A percentile compares a stretch with the other conserved stretches of the same genome.
phyloP scores from a whole-genome alignment of 2,329 filamentous ascomycete species.

The Botrytis elliptica region DNA sequence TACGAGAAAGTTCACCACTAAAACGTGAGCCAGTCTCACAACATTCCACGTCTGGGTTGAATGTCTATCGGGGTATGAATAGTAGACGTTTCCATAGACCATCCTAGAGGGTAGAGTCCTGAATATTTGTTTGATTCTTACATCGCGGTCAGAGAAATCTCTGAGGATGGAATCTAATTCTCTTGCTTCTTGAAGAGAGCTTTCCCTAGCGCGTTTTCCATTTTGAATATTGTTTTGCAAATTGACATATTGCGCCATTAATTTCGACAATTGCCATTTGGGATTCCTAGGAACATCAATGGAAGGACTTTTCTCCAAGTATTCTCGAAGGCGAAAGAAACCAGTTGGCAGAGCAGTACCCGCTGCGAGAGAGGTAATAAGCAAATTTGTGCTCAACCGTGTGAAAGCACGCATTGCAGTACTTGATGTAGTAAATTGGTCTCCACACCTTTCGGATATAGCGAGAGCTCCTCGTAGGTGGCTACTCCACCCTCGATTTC shows the following conservation, averaged over 20 bases:
- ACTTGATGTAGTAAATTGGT: background rate
- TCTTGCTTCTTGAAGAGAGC: background rate
- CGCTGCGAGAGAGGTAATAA: conserved; percentile 22
- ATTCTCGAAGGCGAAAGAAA: conserved; percentile 15
- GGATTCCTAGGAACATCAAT: conserved; percentile 3
- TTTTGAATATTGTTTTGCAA: conserved; percentile 15
- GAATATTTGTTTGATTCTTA: conserved; percentile 13
- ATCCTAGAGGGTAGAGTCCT: conserved; percentile 6
- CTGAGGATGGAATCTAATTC: conserved; percentile 20
- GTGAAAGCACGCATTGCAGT: background rate
- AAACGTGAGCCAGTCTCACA: conserved; percentile 19
- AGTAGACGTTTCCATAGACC: conserved; percentile 15
- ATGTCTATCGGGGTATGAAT: conserved; percentile 21
- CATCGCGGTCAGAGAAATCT: background rate
- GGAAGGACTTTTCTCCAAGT: conserved; percentile 3
- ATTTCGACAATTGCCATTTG: conserved; percentile 18
- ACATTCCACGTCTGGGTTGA: conserved; percentile 24
- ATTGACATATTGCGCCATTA: conserved; percentile 22
- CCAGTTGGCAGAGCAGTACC: conserved; percentile 10
- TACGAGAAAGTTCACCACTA: conserved; percentile 20
- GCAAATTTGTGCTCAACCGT: conserved; percentile 18
- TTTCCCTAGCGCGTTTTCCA: conserved; percentile 6
- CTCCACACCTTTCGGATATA: conserved; percentile 31
- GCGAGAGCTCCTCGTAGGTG: conserved; percentile 45
- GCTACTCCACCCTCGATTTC: conserved; percentile 24